phyloP scores from a whole-genome alignment of 2,329 filamentous ascomycete species.

The Alternaria angustiovoidea region DNA sequence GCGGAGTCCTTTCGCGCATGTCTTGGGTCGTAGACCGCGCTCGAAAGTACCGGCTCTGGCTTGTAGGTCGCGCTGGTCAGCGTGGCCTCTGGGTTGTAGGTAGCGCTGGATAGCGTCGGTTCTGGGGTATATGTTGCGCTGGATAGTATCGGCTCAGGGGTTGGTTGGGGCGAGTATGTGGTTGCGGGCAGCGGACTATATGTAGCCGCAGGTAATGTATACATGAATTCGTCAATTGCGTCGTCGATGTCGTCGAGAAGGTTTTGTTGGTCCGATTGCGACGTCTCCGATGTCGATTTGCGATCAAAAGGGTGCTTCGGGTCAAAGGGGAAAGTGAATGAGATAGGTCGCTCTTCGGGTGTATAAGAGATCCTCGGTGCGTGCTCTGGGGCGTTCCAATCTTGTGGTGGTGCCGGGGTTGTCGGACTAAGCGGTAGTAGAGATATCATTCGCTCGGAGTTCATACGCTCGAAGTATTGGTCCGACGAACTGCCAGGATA shows the following conservation, averaged over 20 bases:
- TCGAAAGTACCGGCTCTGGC: slow-evolving; percentile 10
- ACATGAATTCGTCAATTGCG: slow-evolving; percentile 36
- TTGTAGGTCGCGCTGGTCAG: slow-evolving; percentile 23
- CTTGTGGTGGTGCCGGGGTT: slow-evolving; percentile 4
- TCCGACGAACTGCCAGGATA: slow-evolving; percentile 12
- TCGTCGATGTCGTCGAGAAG: slow-evolving; percentile 36
- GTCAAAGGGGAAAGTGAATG: slow-evolving; percentile 26
- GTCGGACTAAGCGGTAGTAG: slow-evolving; percentile 14
- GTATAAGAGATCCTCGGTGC: slow-evolving; percentile 21
- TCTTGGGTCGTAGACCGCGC: slow-evolving; percentile 14
- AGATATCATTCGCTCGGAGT: slow-evolving; percentile 12
- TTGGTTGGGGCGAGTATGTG: slow-evolving; percentile 16
- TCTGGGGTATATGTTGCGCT: slow-evolving; percentile 19
- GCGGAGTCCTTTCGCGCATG: slow-evolving; percentile 33
- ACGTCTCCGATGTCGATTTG: slow-evolving; percentile 15
- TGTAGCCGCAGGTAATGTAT: slow-evolving; percentile 23
- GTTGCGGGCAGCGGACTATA: slow-evolving; percentile 25
- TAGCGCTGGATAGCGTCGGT: slow-evolving; percentile 15
- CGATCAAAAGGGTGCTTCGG: slow-evolving; percentile 26
- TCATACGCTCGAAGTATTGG: slow-evolving; percentile 3
- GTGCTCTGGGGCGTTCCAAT: not conserved
- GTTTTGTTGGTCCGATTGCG: slow-evolving; percentile 20
- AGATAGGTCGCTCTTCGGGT: slow-evolving; percentile 24
- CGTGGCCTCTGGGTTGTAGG: slow-evolving; percentile 11
- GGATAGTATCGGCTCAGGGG: slow-evolving; percentile 7